These are phyloP conservation scores for Fusarium setosum DNA, from an alignment of 2,329 filamentous ascomycete species.

Conservation along the genomic window DNA sequence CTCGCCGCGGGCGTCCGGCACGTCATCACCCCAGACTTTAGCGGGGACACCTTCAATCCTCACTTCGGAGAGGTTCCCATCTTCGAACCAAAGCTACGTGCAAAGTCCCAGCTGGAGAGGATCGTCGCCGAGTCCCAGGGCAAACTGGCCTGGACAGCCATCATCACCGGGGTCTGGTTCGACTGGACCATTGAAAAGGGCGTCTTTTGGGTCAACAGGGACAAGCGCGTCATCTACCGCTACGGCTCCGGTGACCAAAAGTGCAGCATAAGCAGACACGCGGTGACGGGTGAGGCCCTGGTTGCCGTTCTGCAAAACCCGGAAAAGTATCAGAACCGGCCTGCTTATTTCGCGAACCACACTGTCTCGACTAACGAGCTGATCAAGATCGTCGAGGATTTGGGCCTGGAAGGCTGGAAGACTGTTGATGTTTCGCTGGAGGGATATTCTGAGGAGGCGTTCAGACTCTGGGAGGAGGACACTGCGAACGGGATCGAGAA, in stretches of 20 bases:
- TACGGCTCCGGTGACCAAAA: conserved; percentile 18
- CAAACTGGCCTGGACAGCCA: not conserved
- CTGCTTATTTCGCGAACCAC: conserved; percentile 22
- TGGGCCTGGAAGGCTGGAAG: not conserved
- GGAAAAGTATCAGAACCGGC: conserved; percentile 3
- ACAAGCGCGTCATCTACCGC: not conserved
- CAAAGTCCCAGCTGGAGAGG: not conserved
- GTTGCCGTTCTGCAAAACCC: conserved; percentile 9
- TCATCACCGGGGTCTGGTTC: not conserved
- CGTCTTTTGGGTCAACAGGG: not conserved
- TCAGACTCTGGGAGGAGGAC: conserved; percentile 13
- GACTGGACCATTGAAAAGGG: not conserved
- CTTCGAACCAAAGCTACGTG: not conserved
- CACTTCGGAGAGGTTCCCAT: not conserved
- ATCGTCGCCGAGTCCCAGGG: not conserved
- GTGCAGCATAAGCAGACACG: conserved; percentile 12
- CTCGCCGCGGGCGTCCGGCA: not conserved
- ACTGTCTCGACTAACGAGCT: conserved; percentile 14
- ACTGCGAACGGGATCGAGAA: conserved; percentile 7
- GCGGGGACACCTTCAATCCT: not conserved
- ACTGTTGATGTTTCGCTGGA: not conserved
- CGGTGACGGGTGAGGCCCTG: conserved; percentile 15
- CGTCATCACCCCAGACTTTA: not conserved
- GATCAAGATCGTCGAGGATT: not conserved
- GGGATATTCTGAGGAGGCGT: not conserved